A percentile compares a stretch with the other conserved stretches of the same genome.
Evolutionary conservation across 75 land plant genomes (phyloP).

Genomic region (Chamaecyparis obtusa): DNA sequence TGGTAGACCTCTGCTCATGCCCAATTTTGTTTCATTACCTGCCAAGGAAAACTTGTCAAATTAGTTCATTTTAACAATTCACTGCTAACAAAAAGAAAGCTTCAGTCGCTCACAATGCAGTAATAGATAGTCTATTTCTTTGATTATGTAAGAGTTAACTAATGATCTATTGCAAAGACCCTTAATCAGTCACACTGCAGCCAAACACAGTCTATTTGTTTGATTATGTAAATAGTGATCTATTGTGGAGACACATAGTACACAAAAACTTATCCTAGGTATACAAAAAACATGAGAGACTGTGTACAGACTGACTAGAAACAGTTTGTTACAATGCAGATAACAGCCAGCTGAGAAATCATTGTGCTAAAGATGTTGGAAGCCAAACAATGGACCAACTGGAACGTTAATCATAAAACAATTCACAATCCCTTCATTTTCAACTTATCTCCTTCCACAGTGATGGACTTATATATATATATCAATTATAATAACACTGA

Average conservation of each 20-base stretch:
- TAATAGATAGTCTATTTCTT: background rate
- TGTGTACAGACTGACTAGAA: background rate
- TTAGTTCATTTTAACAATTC: background rate
- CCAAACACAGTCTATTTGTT: background rate
- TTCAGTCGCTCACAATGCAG: background rate
- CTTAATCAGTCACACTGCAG: background rate
- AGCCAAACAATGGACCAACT: background rate
- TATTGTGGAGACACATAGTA: background rate
- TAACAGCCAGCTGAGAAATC: background rate
- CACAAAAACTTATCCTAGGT: background rate
- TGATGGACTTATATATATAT: background rate
- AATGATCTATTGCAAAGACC: background rate
- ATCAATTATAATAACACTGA: too few relatives aligned
- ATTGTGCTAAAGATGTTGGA: background rate
- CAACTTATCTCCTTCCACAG: background rate
- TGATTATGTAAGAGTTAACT: background rate
- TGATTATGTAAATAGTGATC: background rate
- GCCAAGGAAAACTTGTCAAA: background rate
- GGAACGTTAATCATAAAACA: background rate
- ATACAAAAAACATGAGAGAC: background rate
- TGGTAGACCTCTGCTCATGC: constrained; percentile 94
- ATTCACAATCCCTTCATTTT: background rate
- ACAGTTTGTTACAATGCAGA: background rate
- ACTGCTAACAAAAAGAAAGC: background rate
- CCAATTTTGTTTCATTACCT: constrained; percentile 99